phyloP scores from a whole-genome alignment of 352 stramenopile genomes.

The Globisporangium okanoganense region DNA sequence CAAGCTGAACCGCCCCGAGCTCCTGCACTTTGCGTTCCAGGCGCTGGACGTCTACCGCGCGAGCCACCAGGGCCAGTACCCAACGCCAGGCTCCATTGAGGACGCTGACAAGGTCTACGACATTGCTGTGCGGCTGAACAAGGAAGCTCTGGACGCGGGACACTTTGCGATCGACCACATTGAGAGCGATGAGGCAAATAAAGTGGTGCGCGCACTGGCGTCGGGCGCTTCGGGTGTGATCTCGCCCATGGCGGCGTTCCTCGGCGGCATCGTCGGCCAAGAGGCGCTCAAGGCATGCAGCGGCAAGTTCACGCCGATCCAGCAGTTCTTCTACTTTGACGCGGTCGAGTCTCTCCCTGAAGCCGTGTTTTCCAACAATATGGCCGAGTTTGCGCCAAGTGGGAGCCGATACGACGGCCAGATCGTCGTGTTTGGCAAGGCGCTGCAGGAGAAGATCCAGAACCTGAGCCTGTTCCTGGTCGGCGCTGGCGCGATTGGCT shows the following conservation, averaged over 20 bases:
- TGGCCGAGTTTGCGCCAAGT: slow-evolving; percentile 51
- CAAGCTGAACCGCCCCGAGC: slow-evolving; percentile 92
- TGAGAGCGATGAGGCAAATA: slow-evolving; percentile 62
- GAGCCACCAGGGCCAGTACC: slow-evolving; percentile 71
- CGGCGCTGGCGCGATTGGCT: slow-evolving; percentile 98
- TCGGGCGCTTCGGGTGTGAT: slow-evolving; percentile 90
- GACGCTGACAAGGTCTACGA: slow-evolving; percentile 87
- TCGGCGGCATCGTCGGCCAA: slow-evolving; percentile 98
- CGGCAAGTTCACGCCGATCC: slow-evolving; percentile 98
- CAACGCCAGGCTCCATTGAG: slow-evolving; percentile 80
- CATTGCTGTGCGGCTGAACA: slow-evolving; percentile 71
- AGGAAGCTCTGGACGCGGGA: slow-evolving; percentile 63
- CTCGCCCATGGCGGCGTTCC: slow-evolving; percentile 94
- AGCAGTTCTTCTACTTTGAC: slow-evolving; percentile 99
- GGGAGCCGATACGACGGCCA: slow-evolving; percentile 93
- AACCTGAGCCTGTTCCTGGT: slow-evolving; percentile 96
- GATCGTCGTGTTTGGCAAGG: slow-evolving; percentile 87
- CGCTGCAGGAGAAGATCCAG: slow-evolving; percentile 78
- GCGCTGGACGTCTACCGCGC: slow-evolving; percentile 84
- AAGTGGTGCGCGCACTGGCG: slow-evolving; percentile 76
- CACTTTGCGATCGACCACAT: slow-evolving; percentile 60
- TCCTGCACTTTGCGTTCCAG: slow-evolving; percentile 90
- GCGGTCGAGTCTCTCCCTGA: slow-evolving; percentile 95
- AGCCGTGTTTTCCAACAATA: slow-evolving; percentile 35
- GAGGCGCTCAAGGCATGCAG: slow-evolving; percentile 98